Evolutionary conservation across 306 rosid species (phyloP).

Genomic region (Astragalus membranaceus): DNA sequence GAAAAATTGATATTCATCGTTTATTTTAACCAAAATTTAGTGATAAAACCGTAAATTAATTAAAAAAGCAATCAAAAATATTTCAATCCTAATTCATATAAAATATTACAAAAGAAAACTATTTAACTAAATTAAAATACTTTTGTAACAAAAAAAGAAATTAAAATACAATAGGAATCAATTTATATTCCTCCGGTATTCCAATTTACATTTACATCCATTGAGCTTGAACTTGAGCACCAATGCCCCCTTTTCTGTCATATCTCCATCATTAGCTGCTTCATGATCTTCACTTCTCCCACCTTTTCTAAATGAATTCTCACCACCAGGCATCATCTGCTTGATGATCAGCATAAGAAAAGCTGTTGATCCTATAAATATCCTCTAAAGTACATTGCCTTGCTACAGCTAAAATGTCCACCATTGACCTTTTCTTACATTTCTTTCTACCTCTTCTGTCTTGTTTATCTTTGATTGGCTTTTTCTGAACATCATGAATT

Average conservation of each 20-base stretch:
- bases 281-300: conserved; percentile 14
- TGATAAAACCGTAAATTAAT: no score
- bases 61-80: no score
- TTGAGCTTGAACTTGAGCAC: conserved; percentile 29
- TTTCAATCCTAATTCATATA: no score
- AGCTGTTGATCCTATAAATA: conserved; percentile 26
- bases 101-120: no score
- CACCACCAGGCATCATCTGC: conserved; percentile 13
- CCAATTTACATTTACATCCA: conserved; percentile 3
- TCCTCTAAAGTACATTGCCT: conserved; percentile 34
- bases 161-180: no score
- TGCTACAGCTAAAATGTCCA: conserved; percentile 42
- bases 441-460: conserved; percentile 28
- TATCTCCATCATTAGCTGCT: conserved; percentile 12
- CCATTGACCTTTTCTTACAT: conserved; percentile 46
- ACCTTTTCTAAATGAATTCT: conserved; percentile 16
- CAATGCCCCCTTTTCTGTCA: background rate
- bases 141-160: no score
- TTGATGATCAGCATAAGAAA: conserved; percentile 25
- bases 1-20: no score
- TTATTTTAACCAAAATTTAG: no score
- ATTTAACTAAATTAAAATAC: no score
- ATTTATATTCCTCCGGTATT: no score
- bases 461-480: conserved; percentile 21
- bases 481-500: background rate